phyloP scores from a whole-genome alignment of 371 early-diverging fungal genomes.

The Rhizomucor pusillus region DNA sequence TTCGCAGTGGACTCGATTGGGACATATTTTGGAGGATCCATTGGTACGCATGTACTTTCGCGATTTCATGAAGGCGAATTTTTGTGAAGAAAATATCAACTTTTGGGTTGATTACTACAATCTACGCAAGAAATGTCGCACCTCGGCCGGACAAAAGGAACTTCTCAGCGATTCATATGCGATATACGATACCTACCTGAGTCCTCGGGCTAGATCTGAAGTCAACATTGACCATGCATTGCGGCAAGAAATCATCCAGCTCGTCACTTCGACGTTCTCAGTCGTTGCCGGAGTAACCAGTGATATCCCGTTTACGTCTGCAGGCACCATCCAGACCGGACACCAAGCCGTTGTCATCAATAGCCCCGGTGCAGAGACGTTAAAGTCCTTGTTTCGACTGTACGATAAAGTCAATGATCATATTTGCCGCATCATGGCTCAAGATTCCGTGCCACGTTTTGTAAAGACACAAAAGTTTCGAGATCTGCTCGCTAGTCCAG shows the following conservation, averaged over 20 bases:
- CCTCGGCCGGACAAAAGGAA: constrained; percentile 13
- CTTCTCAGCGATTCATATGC: constrained; percentile 48
- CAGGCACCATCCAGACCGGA: constrained; percentile 4
- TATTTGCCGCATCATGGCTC: constrained; percentile 69
- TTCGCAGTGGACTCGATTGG: constrained; percentile 53
- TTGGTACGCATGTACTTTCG: constrained; percentile 57
- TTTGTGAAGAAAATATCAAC: constrained; percentile 71
- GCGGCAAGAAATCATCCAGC: constrained; percentile 33
- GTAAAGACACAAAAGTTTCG: constrained; percentile 57
- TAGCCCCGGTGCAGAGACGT: constrained; percentile 7
- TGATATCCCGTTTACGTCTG: constrained; percentile 15
- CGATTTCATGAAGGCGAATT: constrained; percentile 56
- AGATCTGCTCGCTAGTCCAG: constrained; percentile 11
- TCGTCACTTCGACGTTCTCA: constrained; percentile 27
- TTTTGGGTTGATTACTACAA: constrained; percentile 60
- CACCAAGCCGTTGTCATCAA: constrained; percentile 11
- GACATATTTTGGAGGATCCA: constrained; percentile 55
- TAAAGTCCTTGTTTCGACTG: constrained; percentile 32
- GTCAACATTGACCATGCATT: constrained; percentile 54
- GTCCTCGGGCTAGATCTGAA: constrained; percentile 44
- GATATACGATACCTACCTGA: constrained; percentile 58
- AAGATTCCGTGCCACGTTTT: constrained; percentile 73
- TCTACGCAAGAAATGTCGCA: constrained; percentile 23
- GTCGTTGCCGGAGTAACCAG: constrained; percentile 13
- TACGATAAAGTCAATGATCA: constrained; percentile 65